Conservation (phyloP, 2,329 filamentous ascomycete species). For the Diaporthe helianthi region DNA sequence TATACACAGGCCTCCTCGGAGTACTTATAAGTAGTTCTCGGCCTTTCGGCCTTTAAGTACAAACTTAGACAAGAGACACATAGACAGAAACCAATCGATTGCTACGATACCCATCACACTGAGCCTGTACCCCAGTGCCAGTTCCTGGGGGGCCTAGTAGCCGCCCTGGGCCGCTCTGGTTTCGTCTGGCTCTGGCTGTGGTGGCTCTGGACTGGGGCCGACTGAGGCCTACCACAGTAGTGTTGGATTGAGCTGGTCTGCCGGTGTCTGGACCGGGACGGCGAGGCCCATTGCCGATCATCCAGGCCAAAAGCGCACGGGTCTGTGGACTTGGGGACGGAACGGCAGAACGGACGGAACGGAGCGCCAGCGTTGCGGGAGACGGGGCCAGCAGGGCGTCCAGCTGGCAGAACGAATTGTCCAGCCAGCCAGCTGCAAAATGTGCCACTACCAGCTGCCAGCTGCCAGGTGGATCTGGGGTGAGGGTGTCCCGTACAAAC, state of each 20-base stretch:
- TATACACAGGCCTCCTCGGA: no score
- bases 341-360: neutral
- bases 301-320: neutral
- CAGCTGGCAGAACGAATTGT: constrained; percentile 1
- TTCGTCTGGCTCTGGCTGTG: neutral
- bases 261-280: neutral
- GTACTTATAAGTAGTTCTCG: no score
- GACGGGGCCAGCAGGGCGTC: no score
- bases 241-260: neutral
- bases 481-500: neutral
- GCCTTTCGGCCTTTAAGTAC: no score
- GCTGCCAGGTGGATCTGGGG: neutral
- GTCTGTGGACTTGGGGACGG: neutral
- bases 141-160: no score
- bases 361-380: neutral
- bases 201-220: neutral
- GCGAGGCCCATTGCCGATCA: neutral
- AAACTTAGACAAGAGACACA: no score
- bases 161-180: no score
- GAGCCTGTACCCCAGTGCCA: no score
- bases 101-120: no score
- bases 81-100: no score
- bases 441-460: no score
- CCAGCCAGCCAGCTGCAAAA: neutral
- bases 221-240: no score